These are phyloP conservation scores for Penicillium sp. DNA, from an alignment of 2,329 filamentous ascomycete species.

Conservation along the genomic window DNA sequence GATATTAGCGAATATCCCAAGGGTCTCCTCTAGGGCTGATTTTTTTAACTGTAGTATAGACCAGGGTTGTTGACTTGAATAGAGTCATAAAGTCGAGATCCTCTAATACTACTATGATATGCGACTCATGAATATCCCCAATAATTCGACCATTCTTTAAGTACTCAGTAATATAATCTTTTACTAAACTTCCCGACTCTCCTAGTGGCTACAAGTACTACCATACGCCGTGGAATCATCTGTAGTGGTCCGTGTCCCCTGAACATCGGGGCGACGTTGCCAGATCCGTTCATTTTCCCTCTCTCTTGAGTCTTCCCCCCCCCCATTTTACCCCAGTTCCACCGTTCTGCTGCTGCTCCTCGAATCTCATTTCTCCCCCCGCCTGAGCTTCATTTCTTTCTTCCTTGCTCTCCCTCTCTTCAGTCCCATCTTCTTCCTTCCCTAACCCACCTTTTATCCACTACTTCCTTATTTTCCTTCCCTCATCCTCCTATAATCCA, in stretches of 20 bases:
- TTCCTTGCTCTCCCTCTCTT: constrained; percentile 20
- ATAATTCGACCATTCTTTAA: neutral
- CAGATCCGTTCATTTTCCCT: constrained; percentile 29
- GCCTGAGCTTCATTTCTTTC: constrained; percentile 18
- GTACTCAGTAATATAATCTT: neutral
- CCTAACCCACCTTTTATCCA: constrained; percentile 15
- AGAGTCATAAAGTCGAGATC: no score
- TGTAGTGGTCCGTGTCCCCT: constrained; percentile 35
- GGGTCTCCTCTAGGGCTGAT: neutral
- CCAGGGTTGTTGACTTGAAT: no score
- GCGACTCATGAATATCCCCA: neutral
- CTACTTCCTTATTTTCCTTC: constrained; percentile 12
- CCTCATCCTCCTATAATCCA: constrained; percentile 20
- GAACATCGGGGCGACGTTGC: constrained; percentile 35
- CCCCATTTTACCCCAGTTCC: constrained; percentile 19
- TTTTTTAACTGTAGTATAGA: neutral
- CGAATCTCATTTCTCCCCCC: constrained; percentile 12
- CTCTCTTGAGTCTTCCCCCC: neutral
- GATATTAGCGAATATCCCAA: neutral
- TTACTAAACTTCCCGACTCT: neutral
- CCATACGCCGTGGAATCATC: constrained; percentile 10
- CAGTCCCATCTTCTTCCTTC: constrained; percentile 10
- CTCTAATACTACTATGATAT: no score
- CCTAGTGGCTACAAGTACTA: constrained; percentile 3
- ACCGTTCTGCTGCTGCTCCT: neutral